Evolutionary conservation across 2,329 filamentous ascomycete genomes (phyloP).

Genomic region (Polychaeton citri): DNA sequence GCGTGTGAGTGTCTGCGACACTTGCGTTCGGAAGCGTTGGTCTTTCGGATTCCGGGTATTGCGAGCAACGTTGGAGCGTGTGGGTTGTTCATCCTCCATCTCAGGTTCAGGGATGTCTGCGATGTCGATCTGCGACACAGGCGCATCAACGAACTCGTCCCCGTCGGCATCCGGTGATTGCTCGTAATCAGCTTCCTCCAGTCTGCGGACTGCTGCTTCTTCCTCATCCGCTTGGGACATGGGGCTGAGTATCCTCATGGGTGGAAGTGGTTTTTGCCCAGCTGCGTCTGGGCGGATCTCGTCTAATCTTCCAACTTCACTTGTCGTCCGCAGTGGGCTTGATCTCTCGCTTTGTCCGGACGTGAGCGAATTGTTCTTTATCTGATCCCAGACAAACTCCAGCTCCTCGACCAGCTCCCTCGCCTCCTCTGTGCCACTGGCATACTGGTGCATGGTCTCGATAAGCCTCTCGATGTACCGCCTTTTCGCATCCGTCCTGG

Average conservation of each 20-base stretch:
- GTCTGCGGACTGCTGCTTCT: slow-evolving; percentile 21
- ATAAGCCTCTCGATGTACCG: slow-evolving; percentile 89
- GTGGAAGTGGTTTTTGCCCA: background rate
- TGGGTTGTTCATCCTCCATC: background rate
- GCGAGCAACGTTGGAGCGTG: background rate
- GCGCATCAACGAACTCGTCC: slow-evolving; percentile 36
- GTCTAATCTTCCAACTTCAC: background rate
- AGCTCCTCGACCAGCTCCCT: slow-evolving; percentile 80
- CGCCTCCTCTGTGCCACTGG: slow-evolving; percentile 70
- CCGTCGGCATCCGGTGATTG: slow-evolving; percentile 7
- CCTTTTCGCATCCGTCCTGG: slow-evolving; percentile 83
- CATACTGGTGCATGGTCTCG: slow-evolving; percentile 93
- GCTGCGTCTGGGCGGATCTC: background rate
- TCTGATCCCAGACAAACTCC: slow-evolving; percentile 99
- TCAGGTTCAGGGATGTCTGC: slow-evolving; percentile 8
- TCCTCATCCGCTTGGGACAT: slow-evolving; percentile 56
- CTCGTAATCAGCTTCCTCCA: slow-evolving; percentile 18
- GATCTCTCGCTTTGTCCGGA: slow-evolving; percentile 14
- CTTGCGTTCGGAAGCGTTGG: background rate
- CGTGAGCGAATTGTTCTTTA: slow-evolving; percentile 53
- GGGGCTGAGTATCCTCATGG: slow-evolving; percentile 55
- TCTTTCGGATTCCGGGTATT: background rate
- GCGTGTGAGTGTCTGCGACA: slow-evolving; percentile 77
- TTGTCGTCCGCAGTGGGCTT: slow-evolving; percentile 6
- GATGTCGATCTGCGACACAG: slow-evolving; percentile 31